Conservation (phyloP, 23 red algal genomes). For the Cyanidioschyzon merolae region DNA sequence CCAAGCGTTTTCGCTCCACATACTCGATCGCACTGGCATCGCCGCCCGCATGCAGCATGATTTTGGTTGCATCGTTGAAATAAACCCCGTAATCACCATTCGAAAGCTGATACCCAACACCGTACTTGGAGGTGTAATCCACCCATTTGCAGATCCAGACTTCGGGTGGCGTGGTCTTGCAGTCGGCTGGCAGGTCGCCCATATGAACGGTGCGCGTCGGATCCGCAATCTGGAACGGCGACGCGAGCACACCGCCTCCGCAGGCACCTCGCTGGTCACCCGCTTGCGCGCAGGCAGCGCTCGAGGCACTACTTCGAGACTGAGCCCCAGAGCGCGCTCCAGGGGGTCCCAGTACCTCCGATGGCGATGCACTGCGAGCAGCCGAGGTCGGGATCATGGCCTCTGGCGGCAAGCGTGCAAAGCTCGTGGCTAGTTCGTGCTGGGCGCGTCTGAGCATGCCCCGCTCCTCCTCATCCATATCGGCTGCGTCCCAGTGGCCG, state of each 20-base stretch:
- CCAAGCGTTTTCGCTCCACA: neutral
- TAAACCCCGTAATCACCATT: conserved; percentile 19
- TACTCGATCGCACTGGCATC: neutral
- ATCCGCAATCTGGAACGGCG: conserved; percentile 6
- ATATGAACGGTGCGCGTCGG: neutral
- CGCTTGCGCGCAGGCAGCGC: neutral
- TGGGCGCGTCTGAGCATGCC: conserved; percentile 17
- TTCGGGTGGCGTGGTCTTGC: neutral
- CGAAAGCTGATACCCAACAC: conserved; percentile 23
- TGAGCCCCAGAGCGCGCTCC: too few relatives aligned
- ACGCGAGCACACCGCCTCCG: neutral
- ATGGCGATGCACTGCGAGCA: too few relatives aligned
- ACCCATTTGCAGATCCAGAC: conserved; percentile 34
- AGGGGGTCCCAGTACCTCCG: too few relatives aligned
- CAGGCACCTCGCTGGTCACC: neutral
- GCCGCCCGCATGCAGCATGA: conserved; percentile 16
- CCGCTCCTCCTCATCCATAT: conserved; percentile 35
- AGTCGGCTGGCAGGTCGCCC: neutral
- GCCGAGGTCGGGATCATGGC: neutral
- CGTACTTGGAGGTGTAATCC: conserved; percentile 29
- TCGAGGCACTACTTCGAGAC: too few relatives aligned
- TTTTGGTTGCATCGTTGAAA: conserved; percentile 29
- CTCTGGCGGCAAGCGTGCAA: conserved; percentile 5
- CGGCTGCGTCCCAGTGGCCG: conserved; percentile 22
- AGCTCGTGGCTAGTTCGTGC: conserved; percentile 23